These are phyloP conservation scores for Kuraishia molischiana DNA, from an alignment of 805 yeast species.

Conservation along the genomic window DNA sequence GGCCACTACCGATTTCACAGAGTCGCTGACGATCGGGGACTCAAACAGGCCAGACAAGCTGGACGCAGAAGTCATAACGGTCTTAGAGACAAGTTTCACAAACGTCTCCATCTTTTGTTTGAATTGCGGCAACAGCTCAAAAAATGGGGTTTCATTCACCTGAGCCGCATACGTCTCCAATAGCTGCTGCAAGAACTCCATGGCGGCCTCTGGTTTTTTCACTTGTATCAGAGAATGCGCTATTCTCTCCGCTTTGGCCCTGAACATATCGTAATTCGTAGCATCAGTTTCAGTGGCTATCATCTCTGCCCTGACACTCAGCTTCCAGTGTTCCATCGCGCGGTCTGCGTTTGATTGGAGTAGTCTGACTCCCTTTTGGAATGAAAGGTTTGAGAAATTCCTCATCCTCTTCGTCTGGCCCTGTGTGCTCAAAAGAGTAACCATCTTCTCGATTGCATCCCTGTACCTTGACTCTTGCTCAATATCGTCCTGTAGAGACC, in stretches of 20 bases:
- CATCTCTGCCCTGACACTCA: slow-evolving; percentile 23
- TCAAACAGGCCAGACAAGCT: background rate
- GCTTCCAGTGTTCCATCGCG: slow-evolving; percentile 12
- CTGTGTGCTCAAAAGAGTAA: background rate
- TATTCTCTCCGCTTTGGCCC: slow-evolving; percentile 24
- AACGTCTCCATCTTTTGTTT: background rate
- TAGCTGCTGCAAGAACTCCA: background rate
- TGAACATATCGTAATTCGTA: slow-evolving; percentile 4
- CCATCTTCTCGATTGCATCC: background rate
- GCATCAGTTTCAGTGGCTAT: slow-evolving; percentile 8
- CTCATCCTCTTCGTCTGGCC: slow-evolving; percentile 24
- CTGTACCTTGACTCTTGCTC: background rate
- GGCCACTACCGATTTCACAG: background rate
- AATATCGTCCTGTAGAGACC: background rate
- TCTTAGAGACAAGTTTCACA: background rate
- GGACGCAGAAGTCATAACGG: background rate
- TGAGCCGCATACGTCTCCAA: background rate
- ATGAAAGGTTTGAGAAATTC: slow-evolving; percentile 36
- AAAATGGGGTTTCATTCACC: background rate
- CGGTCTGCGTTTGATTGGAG: slow-evolving; percentile 6
- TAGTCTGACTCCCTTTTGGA: slow-evolving; percentile 25
- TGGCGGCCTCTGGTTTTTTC: slow-evolving; percentile 7
- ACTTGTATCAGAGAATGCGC: slow-evolving; percentile 18
- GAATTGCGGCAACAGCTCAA: background rate
- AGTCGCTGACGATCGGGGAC: background rate